These are phyloP conservation scores for Podila horticola DNA, from an alignment of 192 early-diverging fungal species.

Conservation along the genomic window DNA sequence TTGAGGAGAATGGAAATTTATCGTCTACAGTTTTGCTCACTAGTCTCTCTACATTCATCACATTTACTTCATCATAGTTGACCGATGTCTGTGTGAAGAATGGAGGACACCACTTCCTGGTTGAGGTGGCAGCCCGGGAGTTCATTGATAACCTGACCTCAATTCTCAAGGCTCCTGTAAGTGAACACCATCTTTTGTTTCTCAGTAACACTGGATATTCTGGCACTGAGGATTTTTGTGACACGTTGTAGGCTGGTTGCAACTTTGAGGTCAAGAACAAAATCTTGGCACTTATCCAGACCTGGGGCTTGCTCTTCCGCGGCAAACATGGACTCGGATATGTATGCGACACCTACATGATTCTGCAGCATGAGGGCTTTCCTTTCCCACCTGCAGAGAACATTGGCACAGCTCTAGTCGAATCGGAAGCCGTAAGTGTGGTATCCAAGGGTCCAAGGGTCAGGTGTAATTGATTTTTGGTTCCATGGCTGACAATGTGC, in stretches of 20 bases:
- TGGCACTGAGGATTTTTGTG: too few relatives aligned
- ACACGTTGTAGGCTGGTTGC: constrained; percentile 55
- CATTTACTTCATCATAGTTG: constrained; percentile 57
- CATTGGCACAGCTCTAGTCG: constrained; percentile 75
- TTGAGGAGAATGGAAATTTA: neutral
- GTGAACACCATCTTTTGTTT: neutral
- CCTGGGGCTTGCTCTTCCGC: constrained; percentile 88
- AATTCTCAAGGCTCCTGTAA: constrained; percentile 67
- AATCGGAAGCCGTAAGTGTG: constrained; percentile 81
- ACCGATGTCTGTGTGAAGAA: constrained; percentile 97
- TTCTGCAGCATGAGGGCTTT: constrained; percentile 82
- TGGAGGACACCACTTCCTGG: constrained; percentile 85
- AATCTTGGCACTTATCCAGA: constrained; percentile 83
- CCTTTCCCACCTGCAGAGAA: constrained; percentile 79
- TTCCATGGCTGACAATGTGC: neutral
- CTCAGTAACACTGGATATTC: too few relatives aligned
- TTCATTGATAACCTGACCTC: constrained; percentile 88
- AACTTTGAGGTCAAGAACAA: constrained; percentile 83
- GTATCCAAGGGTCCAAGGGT: neutral
- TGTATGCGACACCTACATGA: constrained; percentile 81
- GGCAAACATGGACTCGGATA: constrained; percentile 83
- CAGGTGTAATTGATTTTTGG: neutral
- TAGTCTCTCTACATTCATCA: neutral
- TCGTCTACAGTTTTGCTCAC: constrained; percentile 4
- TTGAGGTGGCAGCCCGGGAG: constrained; percentile 87